Conservation (phyloP, 2,329 filamentous ascomycete genomes). For the Aureobasidium sp. region DNA sequence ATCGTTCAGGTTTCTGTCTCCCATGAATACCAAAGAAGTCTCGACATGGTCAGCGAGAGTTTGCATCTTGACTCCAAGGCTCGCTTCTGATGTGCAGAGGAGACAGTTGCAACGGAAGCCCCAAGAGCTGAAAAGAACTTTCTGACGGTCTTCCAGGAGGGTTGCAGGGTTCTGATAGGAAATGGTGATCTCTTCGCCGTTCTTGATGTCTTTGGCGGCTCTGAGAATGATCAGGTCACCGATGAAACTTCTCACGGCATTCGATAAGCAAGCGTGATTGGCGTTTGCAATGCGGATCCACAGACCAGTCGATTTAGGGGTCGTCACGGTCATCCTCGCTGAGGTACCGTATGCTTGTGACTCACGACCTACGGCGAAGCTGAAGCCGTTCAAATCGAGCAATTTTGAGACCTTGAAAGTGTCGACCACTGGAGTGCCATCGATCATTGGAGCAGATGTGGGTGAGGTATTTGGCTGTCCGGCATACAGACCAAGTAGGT, state of each 20-base stretch:
- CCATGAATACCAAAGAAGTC: background rate
- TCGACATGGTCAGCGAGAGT: background rate
- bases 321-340: background rate
- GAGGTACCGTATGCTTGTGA: slow-evolving; percentile 9
- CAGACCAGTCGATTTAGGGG: slow-evolving; percentile 16
- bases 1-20: background rate
- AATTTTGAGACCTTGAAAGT: background rate
- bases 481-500: slow-evolving; percentile 16
- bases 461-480: background rate
- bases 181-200: slow-evolving; percentile 16
- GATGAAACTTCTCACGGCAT: slow-evolving; percentile 29
- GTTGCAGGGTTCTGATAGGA: background rate
- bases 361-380: background rate
- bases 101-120: background rate
- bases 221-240: slow-evolving; percentile 35
- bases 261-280: slow-evolving; percentile 36
- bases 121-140: background rate
- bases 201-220: slow-evolving; percentile 31
- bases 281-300: slow-evolving; percentile 34
- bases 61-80: background rate
- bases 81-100: background rate
- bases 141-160: background rate
- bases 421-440: background rate
- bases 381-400: background rate
- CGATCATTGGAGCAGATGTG: background rate